Evolutionary conservation across 2,329 filamentous ascomycete genomes (phyloP).

Genomic region (Talaromyces piceae): DNA sequence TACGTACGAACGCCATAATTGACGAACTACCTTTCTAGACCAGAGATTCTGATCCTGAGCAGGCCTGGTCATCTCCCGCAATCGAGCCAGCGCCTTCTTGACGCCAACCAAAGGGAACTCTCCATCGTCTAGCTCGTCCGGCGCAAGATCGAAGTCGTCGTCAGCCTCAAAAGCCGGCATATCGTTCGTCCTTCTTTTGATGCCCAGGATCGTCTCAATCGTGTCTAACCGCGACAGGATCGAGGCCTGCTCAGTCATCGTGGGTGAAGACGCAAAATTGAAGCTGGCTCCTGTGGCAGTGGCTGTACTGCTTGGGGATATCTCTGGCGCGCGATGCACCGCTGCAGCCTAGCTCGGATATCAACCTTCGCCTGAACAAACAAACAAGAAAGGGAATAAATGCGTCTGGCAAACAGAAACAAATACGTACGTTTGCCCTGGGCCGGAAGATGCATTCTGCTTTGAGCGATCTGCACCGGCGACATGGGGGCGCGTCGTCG

Average conservation of each 20-base stretch:
- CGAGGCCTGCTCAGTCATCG: slow-evolving; percentile 10
- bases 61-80: slow-evolving; percentile 18
- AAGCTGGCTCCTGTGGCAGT: neutral
- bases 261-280: slow-evolving; percentile 6
- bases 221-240: slow-evolving; percentile 19
- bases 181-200: slow-evolving; percentile 11
- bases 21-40: slow-evolving; percentile 18
- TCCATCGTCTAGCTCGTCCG: slow-evolving; percentile 12
- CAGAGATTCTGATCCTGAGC: slow-evolving; percentile 17
- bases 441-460: slow-evolving; percentile 21
- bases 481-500: slow-evolving; percentile 21
- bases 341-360: slow-evolving; percentile 18
- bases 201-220: slow-evolving; percentile 20
- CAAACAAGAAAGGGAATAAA: neutral
- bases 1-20: slow-evolving; percentile 22
- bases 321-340: slow-evolving; percentile 15
- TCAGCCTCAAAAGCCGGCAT: neutral
- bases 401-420: neutral
- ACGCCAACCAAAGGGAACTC: slow-evolving; percentile 14
- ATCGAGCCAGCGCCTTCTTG: slow-evolving; percentile 18
- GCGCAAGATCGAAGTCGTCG: slow-evolving; percentile 7
- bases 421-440: slow-evolving; percentile 23
- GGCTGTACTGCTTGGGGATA: neutral
- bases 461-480: slow-evolving; percentile 20
- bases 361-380: neutral